Conservation (phyloP, 805 yeast genomes). For the Cyberlindnera xishuangbannaensis region DNA sequence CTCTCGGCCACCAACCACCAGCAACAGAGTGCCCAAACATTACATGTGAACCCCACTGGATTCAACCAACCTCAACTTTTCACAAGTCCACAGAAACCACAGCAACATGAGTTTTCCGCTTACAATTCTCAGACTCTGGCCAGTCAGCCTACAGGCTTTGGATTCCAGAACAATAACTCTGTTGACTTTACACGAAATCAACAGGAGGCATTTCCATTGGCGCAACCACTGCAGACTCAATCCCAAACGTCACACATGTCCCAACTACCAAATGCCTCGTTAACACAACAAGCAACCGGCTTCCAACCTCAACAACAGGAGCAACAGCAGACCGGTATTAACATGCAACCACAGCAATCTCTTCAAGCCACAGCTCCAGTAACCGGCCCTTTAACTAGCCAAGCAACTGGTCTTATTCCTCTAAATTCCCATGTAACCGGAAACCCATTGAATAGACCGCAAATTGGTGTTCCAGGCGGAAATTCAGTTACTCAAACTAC, state of each 20-base stretch:
- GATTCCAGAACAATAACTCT: slow-evolving; percentile 20
- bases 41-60: slow-evolving; percentile 10
- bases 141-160: slow-evolving; percentile 25
- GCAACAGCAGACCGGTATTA: too few species aligned
- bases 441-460: slow-evolving; percentile 42
- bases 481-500: too few species aligned
- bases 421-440: slow-evolving; percentile 11
- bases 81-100: slow-evolving; percentile 14
- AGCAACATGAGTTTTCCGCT: slow-evolving; percentile 5
- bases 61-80: slow-evolving; percentile 12
- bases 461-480: slow-evolving; percentile 54
- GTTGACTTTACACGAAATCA: too few species aligned
- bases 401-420: slow-evolving; percentile 10
- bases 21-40: too few species aligned
- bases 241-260: slow-evolving; percentile 3
- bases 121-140: slow-evolving; percentile 7
- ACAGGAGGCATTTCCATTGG: too few species aligned
- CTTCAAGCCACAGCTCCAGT: too few species aligned
- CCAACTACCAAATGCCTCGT: too few species aligned
- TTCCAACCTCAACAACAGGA: slow-evolving; percentile 3
- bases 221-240: slow-evolving; percentile 7
- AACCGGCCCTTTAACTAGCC: slow-evolving; percentile 10
- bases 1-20: slow-evolving; percentile 1
- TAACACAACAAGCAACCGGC: slow-evolving; percentile 10
- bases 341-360: too few species aligned